Percentiles rank a stretch among this genome's conserved stretches.
Evolutionary conservation across 345 rosid genomes (phyloP).

Genomic region (Passiflora organensis): DNA sequence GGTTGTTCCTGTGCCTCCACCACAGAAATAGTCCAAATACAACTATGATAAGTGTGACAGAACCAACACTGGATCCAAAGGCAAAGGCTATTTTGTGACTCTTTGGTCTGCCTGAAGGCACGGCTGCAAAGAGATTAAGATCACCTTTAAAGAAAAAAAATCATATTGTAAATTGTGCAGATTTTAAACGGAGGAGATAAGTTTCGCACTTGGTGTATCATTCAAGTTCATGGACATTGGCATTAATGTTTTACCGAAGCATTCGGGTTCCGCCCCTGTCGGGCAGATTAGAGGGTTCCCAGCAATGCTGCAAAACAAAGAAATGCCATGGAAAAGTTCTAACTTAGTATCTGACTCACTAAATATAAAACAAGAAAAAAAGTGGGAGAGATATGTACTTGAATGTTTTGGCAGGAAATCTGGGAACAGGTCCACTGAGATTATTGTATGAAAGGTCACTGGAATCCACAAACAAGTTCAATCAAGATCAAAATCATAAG

Average conservation of each 20-base stretch:
- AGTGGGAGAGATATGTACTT: slow-evolving; percentile 42
- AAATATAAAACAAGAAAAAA: slow-evolving; percentile 8
- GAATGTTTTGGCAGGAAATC: slow-evolving; percentile 85
- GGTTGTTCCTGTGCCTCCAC: slow-evolving; percentile 74
- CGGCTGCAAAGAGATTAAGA: slow-evolving; percentile 20
- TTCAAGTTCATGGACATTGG: slow-evolving; percentile 99
- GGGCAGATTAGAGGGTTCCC: slow-evolving; percentile 91
- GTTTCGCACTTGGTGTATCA: slow-evolving; percentile 55
- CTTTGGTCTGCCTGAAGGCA: slow-evolving; percentile 36
- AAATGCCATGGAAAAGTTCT: slow-evolving; percentile 4
- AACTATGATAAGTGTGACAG: slow-evolving; percentile 56
- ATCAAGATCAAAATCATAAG: background rate
- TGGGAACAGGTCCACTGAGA: slow-evolving; percentile 80
- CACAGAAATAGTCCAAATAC: slow-evolving; percentile 66
- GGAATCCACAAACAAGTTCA: slow-evolving; percentile 13
- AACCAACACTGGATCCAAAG: slow-evolving; percentile 63
- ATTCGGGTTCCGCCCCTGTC: slow-evolving; percentile 85
- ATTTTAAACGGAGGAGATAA: too few species aligned
- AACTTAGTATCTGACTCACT: slow-evolving; percentile 4
- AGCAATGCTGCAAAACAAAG: slow-evolving; percentile 77
- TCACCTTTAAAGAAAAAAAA: background rate
- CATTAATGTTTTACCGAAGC: slow-evolving; percentile 70
- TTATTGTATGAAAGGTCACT: slow-evolving; percentile 95
- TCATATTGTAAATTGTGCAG: background rate
- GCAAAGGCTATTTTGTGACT: slow-evolving; percentile 71